Conservation (phyloP, 345 rosid species). For the Salix caprea region DNA sequence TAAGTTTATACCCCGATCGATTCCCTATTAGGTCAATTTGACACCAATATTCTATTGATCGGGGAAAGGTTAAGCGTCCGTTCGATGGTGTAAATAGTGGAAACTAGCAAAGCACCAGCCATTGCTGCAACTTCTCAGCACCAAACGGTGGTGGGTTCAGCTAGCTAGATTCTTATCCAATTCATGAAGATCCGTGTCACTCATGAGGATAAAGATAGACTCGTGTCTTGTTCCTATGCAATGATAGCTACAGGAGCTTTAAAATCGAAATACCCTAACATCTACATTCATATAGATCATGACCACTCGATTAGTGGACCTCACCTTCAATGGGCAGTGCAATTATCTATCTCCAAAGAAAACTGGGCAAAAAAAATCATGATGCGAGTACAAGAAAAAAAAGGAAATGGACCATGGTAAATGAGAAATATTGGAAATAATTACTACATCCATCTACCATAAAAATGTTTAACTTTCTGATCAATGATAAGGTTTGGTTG, state of each 20-base stretch:
- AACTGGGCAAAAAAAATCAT: conserved; percentile 5
- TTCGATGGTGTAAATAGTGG: not conserved
- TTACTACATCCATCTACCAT: not conserved
- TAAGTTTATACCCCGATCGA: too few species aligned
- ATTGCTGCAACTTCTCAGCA: not conserved
- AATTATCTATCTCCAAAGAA: conserved; percentile 2
- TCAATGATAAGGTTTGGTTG: conserved; percentile 15
- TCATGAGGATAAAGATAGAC: conserved; percentile 1
- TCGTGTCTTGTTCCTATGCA: not conserved
- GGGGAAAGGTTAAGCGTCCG: not conserved
- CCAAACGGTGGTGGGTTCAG: not conserved
- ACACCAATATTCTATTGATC: not conserved
- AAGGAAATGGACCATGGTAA: not conserved
- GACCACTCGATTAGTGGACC: conserved; percentile 17
- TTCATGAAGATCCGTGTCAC: not conserved
- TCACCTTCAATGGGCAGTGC: not conserved
- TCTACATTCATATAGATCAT: not conserved
- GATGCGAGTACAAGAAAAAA: not conserved
- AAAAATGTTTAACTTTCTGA: not conserved
- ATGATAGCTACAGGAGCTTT: conserved; percentile 2
- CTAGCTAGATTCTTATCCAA: not conserved
- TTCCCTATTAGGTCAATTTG: not conserved
- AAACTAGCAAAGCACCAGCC: not conserved
- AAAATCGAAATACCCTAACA: not conserved
- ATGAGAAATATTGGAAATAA: not conserved